These are phyloP conservation scores for Calonectria hawksworthii DNA, from an alignment of 2,329 filamentous ascomycete species.

Conservation along the genomic window DNA sequence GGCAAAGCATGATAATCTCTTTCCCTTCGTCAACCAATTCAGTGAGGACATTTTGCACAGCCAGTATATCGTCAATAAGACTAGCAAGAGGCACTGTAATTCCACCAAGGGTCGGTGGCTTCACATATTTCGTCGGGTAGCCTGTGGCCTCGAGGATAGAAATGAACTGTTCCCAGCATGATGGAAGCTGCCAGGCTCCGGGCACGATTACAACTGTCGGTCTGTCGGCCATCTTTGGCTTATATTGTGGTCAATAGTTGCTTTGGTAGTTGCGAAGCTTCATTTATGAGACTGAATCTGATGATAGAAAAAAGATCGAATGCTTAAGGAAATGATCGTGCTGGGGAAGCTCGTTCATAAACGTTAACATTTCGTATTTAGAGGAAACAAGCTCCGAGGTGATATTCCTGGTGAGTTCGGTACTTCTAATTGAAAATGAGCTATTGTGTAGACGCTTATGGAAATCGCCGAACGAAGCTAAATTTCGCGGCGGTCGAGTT, in stretches of 20 bases:
- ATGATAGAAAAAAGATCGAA: too few species aligned
- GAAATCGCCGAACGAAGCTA: neutral
- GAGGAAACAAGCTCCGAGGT: neutral
- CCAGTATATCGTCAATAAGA: neutral
- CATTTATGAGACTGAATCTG: too few species aligned
- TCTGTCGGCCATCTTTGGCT: neutral
- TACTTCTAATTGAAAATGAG: neutral
- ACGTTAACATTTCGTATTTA: neutral
- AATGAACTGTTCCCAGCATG: slow-evolving; percentile 1
- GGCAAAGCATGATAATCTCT: neutral
- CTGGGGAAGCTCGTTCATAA: neutral
- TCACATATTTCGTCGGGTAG: neutral
- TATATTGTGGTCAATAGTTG: too few species aligned
- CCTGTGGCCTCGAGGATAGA: neutral
- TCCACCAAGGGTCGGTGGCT: neutral
- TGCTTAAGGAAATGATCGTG: neutral
- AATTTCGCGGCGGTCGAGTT: neutral
- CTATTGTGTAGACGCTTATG: neutral
- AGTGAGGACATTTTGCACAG: neutral
- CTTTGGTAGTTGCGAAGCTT: neutral
- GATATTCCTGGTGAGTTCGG: neutral
- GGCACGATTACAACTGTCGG: neutral
- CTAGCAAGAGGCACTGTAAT: neutral
- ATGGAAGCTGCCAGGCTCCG: slow-evolving; percentile 11
- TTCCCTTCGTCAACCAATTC: neutral